These are phyloP conservation scores for Aspergillaceae sp. DNA, from an alignment of 2,329 filamentous ascomycete genomes.

Conservation along the genomic window DNA sequence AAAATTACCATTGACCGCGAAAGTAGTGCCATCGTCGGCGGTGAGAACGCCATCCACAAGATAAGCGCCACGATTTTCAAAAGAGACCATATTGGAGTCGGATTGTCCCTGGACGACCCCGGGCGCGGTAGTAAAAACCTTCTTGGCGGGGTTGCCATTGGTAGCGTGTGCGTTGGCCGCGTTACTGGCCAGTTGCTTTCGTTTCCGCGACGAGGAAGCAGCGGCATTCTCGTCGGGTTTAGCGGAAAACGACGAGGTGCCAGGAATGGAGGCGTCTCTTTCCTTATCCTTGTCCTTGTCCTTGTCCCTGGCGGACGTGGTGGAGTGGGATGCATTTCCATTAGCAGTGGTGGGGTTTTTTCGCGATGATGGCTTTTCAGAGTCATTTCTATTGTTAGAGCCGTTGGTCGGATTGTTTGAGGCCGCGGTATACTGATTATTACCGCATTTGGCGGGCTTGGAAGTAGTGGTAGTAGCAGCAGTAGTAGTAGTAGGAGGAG, in stretches of 20 bases:
- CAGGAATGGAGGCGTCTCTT: slow-evolving; percentile 37
- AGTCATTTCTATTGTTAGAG: slow-evolving; percentile 22
- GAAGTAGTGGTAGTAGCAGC: not conserved
- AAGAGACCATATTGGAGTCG: slow-evolving; percentile 82
- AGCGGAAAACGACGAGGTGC: slow-evolving; percentile 51
- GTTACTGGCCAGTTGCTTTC: slow-evolving; percentile 58
- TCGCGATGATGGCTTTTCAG: slow-evolving; percentile 32
- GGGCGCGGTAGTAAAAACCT: slow-evolving; percentile 29
- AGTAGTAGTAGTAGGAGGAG: too few species aligned
- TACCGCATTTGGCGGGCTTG: slow-evolving; percentile 26
- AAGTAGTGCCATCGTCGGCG: slow-evolving; percentile 80
- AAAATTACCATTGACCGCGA: slow-evolving; percentile 68
- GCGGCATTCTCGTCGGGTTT: slow-evolving; percentile 36
- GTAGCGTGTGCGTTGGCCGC: slow-evolving; percentile 27
- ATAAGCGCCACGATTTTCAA: slow-evolving; percentile 60
- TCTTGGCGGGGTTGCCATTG: slow-evolving; percentile 24
- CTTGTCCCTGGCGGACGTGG: slow-evolving; percentile 22
- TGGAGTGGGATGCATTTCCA: slow-evolving; percentile 15
- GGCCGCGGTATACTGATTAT: slow-evolving; percentile 9
- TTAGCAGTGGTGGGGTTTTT: slow-evolving; percentile 32
- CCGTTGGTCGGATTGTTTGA: slow-evolving; percentile 21
- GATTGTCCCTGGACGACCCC: slow-evolving; percentile 22
- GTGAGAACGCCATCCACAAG: slow-evolving; percentile 69
- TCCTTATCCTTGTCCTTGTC: slow-evolving; percentile 14
- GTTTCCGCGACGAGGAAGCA: slow-evolving; percentile 60